A percentile compares a stretch with the other conserved stretches of the same genome.
phyloP scores from a whole-genome alignment of 768 basidiomycete species.

The Amanita exitialis region DNA sequence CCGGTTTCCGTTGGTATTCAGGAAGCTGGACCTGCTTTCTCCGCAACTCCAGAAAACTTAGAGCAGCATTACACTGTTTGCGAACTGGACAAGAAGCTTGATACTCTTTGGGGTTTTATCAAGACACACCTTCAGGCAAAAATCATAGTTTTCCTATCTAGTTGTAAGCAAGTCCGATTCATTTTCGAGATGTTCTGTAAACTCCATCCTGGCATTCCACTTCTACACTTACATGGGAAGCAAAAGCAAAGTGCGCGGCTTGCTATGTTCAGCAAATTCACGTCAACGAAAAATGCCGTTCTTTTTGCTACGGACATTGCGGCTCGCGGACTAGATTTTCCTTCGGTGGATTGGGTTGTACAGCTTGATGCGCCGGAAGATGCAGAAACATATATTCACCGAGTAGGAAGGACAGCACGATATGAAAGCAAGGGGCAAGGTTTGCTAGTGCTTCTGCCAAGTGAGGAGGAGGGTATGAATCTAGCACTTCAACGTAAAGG shows the following conservation, averaged over 20 bases:
- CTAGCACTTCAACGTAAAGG: constrained; percentile 61
- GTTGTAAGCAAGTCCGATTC: constrained; percentile 95
- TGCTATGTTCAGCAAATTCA: constrained; percentile 77
- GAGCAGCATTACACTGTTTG: constrained; percentile 87
- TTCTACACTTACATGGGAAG: constrained; percentile 94
- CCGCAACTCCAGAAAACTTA: constrained; percentile 64
- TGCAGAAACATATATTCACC: constrained; percentile 94
- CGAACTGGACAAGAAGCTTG: constrained; percentile 79
- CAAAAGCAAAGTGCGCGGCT: constrained; percentile 91
- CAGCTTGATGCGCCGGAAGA: constrained; percentile 97
- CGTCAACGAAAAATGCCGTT: constrained; percentile 69
- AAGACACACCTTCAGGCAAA: constrained; percentile 89
- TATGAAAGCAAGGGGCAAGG: constrained; percentile 88
- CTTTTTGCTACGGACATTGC: constrained; percentile 96
- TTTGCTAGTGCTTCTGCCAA: constrained; percentile 74
- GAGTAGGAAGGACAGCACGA: constrained; percentile 90
- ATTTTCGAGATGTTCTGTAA: constrained; percentile 92
- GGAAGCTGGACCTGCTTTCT: constrained; percentile 31
- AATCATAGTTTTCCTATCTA: constrained; percentile 87
- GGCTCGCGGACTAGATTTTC: constrained; percentile 93
- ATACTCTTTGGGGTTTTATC: constrained; percentile 90
- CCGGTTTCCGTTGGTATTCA: constrained; percentile 67
- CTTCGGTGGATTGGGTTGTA: constrained; percentile 92
- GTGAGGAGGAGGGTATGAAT: constrained; percentile 89
- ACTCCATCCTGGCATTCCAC: constrained; percentile 87